These are phyloP conservation scores for Alternaria solani DNA, from an alignment of 2,329 filamentous ascomycete genomes.

Conservation along the genomic window DNA sequence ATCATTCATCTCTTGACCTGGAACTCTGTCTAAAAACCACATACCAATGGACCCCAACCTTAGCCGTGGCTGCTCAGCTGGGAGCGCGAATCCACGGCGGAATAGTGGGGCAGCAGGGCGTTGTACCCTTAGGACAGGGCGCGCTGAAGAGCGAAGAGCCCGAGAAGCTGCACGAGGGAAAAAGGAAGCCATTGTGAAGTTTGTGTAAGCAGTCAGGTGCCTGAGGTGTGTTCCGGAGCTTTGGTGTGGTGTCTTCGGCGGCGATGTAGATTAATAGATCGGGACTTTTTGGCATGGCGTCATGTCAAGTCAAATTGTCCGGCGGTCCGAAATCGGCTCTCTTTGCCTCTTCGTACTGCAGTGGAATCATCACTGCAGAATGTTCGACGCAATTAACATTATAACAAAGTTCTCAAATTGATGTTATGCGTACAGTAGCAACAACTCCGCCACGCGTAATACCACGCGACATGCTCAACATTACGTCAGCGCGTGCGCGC, in stretches of 20 bases:
- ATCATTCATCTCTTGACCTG: not conserved
- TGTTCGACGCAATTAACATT: not conserved
- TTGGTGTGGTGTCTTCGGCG: not conserved
- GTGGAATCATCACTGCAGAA: not conserved
- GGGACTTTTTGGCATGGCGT: slow-evolving; percentile 20
- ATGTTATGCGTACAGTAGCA: not conserved
- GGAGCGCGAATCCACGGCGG: slow-evolving; percentile 49
- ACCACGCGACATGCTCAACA: not conserved
- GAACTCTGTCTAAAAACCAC: not conserved
- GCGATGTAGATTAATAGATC: slow-evolving; percentile 6
- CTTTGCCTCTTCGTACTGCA: not conserved
- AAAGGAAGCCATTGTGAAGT: slow-evolving; percentile 44
- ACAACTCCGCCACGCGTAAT: not conserved
- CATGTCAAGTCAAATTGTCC: slow-evolving; percentile 14
- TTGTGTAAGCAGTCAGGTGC: not conserved
- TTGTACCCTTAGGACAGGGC: slow-evolving; percentile 36
- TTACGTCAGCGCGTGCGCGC: slow-evolving; percentile 7
- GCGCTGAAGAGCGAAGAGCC: slow-evolving; percentile 39
- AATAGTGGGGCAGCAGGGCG: slow-evolving; percentile 42
- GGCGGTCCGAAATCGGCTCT: slow-evolving; percentile 17
- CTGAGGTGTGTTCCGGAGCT: slow-evolving; percentile 10
- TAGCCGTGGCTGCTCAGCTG: slow-evolving; percentile 53
- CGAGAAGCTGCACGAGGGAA: slow-evolving; percentile 47
- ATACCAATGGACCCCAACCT: slow-evolving; percentile 54
- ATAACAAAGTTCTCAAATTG: not conserved